Conservation (phyloP, 2,329 filamentous ascomycete genomes). For the Aspergillus tanneri region DNA sequence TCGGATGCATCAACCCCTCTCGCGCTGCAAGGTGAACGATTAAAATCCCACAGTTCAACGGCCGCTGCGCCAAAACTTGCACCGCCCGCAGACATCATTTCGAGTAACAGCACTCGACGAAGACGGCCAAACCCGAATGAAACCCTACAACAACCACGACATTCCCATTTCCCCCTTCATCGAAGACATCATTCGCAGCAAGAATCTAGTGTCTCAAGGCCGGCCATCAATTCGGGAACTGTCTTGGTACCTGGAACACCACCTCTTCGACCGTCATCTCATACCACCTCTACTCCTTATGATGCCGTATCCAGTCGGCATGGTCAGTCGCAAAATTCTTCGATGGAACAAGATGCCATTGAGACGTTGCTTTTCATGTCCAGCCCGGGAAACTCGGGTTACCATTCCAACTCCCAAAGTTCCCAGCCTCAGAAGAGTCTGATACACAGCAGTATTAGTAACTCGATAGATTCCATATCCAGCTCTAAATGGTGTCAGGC, state of each 20-base stretch:
- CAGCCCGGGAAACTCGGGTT: slow-evolving; percentile 49
- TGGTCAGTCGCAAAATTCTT: slow-evolving; percentile 44
- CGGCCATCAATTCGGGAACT: slow-evolving; percentile 20
- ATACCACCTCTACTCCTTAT: slow-evolving; percentile 20
- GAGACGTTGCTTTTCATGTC: slow-evolving; percentile 53
- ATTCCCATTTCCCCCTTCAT: slow-evolving; percentile 28
- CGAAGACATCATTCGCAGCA: slow-evolving; percentile 36
- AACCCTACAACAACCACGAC: slow-evolving; percentile 16
- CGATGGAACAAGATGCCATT: slow-evolving; percentile 53
- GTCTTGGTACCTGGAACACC: slow-evolving; percentile 33
- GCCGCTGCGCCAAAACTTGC: slow-evolving; percentile 37
- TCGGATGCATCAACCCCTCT: slow-evolving; percentile 15
- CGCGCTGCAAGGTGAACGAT: slow-evolving; percentile 17
- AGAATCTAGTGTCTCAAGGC: slow-evolving; percentile 22
- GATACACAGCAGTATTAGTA: slow-evolving; percentile 23
- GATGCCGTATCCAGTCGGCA: slow-evolving; percentile 28
- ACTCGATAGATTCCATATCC: background rate
- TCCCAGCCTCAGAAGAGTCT: slow-evolving; percentile 26
- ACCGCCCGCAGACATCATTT: slow-evolving; percentile 45
- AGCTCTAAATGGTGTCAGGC: slow-evolving; percentile 14
- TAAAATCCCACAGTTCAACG: slow-evolving; percentile 19
- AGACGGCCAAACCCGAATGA: slow-evolving; percentile 42
- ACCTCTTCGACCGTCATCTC: slow-evolving; percentile 28
- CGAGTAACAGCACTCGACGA: slow-evolving; percentile 33
- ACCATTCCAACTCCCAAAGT: slow-evolving; percentile 39